A percentile compares a stretch with the other conserved stretches of the same genome.
phyloP scores from a whole-genome alignment of 345 rosid genomes.

The Eucalyptus cloeziana region DNA sequence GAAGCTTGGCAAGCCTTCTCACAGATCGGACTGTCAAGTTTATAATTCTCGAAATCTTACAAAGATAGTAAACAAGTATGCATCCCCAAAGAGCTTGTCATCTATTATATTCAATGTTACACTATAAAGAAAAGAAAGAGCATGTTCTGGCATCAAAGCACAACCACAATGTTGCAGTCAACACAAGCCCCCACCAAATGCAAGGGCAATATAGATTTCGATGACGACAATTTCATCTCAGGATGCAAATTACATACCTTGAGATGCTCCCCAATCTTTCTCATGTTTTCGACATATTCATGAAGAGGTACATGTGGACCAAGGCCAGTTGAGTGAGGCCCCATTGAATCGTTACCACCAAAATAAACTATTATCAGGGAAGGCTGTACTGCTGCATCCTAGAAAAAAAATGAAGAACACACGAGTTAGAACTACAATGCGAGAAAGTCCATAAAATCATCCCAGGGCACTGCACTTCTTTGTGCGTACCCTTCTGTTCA shows the following conservation, averaged over 20 bases:
- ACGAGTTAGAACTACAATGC: neutral
- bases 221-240: neutral
- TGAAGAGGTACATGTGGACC: constrained; percentile 91
- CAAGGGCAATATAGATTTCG: neutral
- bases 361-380: constrained; percentile 79
- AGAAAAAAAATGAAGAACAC: neutral
- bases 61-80: neutral
- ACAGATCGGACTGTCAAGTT: neutral
- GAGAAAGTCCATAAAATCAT: neutral
- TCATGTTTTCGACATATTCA: constrained; percentile 76
- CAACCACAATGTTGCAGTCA: neutral
- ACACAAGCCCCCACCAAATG: neutral
- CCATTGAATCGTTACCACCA: constrained; percentile 98
- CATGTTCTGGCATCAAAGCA: neutral
- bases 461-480: neutral
- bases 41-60: neutral
- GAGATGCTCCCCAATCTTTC: constrained; percentile 62
- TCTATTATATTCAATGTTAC: neutral
- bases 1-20: neutral
- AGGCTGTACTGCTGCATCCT: constrained; percentile 79
- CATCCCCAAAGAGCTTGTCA: neutral
- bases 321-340: constrained; percentile 82
- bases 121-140: neutral
- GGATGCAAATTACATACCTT: constrained; percentile 29
- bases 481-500: neutral